Conservation (phyloP, 805 yeast species). For the Saccharomycopsis babjevae region DNA sequence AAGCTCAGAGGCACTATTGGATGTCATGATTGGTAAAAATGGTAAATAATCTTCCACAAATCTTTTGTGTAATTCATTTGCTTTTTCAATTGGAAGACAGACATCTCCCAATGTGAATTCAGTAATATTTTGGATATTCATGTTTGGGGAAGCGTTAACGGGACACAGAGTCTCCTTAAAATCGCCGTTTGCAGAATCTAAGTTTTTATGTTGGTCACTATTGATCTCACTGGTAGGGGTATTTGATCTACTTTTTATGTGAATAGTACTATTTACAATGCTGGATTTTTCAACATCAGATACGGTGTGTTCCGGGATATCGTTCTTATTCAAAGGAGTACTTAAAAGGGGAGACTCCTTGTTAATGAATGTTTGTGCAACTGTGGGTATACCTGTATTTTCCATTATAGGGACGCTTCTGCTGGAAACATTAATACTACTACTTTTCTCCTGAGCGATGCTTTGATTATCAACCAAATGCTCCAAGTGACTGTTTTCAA, state of each 20-base stretch:
- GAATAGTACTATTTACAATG: not conserved
- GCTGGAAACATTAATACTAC: not conserved
- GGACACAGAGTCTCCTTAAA: not conserved
- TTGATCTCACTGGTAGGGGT: not conserved
- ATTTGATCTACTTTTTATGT: too few relatives aligned
- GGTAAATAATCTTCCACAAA: slow-evolving; percentile 64
- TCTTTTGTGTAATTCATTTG: slow-evolving; percentile 58
- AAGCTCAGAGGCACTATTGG: slow-evolving; percentile 58
- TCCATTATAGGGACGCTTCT: not conserved
- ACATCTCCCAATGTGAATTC: slow-evolving; percentile 77
- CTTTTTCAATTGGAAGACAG: slow-evolving; percentile 51
- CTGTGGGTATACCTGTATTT: not conserved
- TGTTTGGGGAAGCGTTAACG: not conserved
- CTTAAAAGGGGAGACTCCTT: not conserved
- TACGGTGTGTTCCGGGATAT: not conserved
- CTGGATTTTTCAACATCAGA: not conserved
- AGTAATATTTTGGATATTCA: slow-evolving; percentile 13
- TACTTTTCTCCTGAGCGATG: not conserved
- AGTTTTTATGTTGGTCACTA: not conserved
- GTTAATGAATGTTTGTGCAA: not conserved
- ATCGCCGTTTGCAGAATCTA: not conserved
- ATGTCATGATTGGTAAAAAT: slow-evolving; percentile 66
- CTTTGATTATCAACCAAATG: not conserved
- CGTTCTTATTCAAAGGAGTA: not conserved
- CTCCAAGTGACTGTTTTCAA: slow-evolving; percentile 16